These are phyloP conservation scores for Monascus purpureus DNA, from an alignment of 495 filamentous ascomycete species.

Conservation along the genomic window DNA sequence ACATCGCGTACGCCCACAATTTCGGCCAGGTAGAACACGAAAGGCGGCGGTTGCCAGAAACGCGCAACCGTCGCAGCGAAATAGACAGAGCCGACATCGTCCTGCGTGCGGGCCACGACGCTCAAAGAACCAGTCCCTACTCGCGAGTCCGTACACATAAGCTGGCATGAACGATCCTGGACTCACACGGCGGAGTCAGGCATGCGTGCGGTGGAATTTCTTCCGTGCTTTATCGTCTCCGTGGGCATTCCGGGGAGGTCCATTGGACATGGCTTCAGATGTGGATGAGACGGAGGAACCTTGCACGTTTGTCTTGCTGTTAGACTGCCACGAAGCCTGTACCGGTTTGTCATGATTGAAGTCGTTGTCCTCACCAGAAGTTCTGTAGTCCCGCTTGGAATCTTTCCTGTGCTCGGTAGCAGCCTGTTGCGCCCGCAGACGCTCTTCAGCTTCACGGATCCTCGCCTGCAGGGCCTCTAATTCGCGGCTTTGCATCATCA, in stretches of 20 bases:
- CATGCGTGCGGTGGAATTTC: too few species aligned
- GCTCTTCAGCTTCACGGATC: constrained; percentile 72
- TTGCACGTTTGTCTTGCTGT: constrained; percentile 5
- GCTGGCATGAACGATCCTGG: neutral
- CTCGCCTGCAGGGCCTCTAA: constrained; percentile 73
- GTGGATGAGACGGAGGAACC: constrained; percentile 7
- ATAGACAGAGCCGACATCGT: constrained; percentile 4
- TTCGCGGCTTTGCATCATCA: constrained; percentile 62
- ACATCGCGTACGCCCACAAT: neutral
- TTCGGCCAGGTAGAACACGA: neutral
- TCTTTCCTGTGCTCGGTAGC: constrained; percentile 3
- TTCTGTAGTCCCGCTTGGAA: constrained; percentile 6
- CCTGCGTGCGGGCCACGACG: constrained; percentile 3
- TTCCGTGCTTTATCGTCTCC: too few species aligned
- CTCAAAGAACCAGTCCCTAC: constrained; percentile 6
- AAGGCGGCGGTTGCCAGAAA: constrained; percentile 4
- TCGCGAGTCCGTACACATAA: constrained; percentile 6
- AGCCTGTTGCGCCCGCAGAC: constrained; percentile 42
- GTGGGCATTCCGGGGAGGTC: too few species aligned
- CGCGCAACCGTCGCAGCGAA: constrained; percentile 1
- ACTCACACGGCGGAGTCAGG: constrained; percentile 8
- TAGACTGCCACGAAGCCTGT: constrained; percentile 1
- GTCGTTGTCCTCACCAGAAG: constrained; percentile 10
- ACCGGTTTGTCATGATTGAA: neutral
- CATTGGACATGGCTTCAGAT: constrained; percentile 6